Evolutionary conservation across 306 rosid genomes (phyloP).

Genomic region (Corylus heterophylla): DNA sequence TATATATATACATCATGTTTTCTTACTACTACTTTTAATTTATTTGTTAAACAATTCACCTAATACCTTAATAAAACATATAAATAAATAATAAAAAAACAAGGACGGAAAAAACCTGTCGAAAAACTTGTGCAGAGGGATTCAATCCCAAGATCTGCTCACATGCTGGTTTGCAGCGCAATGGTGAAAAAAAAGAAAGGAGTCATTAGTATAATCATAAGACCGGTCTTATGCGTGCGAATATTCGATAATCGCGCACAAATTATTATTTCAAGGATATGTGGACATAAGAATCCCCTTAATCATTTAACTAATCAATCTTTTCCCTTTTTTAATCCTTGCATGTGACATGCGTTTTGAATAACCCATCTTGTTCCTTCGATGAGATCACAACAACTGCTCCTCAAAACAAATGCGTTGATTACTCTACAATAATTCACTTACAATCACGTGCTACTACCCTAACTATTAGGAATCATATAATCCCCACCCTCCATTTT

Average conservation of each 20-base stretch:
- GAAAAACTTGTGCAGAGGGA: conserved; percentile 20
- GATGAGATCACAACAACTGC: neutral
- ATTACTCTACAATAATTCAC: conserved; percentile 8
- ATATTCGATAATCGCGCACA: conserved; percentile 57
- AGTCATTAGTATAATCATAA: conserved; percentile 18
- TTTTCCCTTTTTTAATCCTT: conserved; percentile 21
- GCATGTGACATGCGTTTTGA: conserved; percentile 46
- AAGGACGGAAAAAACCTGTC: neutral
- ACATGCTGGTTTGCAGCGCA: conserved; percentile 47
- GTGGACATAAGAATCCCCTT: conserved; percentile 30
- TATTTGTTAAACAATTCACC: too few species aligned
- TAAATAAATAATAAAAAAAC: neutral
- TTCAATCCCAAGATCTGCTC: conserved; percentile 50
- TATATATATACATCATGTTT: too few species aligned
- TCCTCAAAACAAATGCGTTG: conserved; percentile 17
- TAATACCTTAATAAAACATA: neutral
- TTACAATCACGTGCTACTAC: conserved; percentile 23
- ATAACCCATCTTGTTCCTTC: conserved; percentile 22
- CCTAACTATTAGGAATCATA: neutral
- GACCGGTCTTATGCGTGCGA: conserved; percentile 52
- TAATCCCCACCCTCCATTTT: neutral
- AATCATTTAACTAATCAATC: conserved; percentile 45
- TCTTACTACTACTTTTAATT: too few species aligned
- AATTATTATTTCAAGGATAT: conserved; percentile 20
- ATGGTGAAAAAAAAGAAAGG: conserved; percentile 31